A percentile compares a stretch with the other conserved stretches of the same genome.
Evolutionary conservation across 352 stramenopile genomes (phyloP).

Genomic region (Achlya hypogyna): DNA sequence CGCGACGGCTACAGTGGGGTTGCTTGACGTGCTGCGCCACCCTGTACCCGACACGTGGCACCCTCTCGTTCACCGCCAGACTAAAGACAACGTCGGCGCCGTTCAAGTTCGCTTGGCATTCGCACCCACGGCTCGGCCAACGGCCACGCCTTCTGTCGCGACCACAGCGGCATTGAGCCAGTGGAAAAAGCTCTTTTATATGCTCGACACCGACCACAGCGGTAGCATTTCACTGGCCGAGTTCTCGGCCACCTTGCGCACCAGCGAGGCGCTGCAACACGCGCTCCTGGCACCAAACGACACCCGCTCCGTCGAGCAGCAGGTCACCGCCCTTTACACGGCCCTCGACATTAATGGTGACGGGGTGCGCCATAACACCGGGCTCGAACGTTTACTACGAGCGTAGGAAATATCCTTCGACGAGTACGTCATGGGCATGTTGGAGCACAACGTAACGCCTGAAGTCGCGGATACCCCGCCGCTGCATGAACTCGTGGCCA

Average conservation of each 20-base stretch:
- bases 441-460: neutral
- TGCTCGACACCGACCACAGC: neutral
- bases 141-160: neutral
- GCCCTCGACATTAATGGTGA: neutral
- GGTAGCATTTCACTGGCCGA: neutral
- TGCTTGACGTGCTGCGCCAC: neutral
- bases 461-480: neutral
- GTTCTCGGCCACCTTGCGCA: neutral
- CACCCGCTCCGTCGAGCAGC: neutral
- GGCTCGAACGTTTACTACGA: neutral
- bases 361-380: neutral
- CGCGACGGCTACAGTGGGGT: neutral
- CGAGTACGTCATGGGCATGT: neutral
- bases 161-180: neutral
- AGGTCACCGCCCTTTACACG: neutral
- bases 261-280: neutral
- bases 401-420: conserved; percentile 1
- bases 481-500: neutral
- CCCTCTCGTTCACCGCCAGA: neutral
- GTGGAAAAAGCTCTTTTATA: conserved; percentile 12
- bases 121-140: neutral
- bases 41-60: neutral
- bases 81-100: neutral
- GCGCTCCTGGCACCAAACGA: neutral
- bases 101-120: neutral